Conservation (phyloP, 371 early-diverging fungal species). For the Fennellomyces sp. region DNA sequence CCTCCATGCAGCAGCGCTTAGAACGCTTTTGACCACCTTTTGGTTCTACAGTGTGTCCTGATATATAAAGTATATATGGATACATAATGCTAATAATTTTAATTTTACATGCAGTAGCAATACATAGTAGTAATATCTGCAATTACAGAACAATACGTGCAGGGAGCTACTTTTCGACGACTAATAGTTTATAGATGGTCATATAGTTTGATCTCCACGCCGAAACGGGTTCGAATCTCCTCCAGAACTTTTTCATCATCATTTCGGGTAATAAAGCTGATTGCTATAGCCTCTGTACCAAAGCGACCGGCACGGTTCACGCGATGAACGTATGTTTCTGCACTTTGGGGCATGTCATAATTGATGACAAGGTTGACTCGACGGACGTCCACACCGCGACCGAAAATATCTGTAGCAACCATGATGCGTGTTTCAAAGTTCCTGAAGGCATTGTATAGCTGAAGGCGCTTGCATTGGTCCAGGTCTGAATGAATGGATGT, state of each 20-base stretch:
- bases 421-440: conserved; percentile 92
- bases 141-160: too few relatives aligned
- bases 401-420: conserved; percentile 99
- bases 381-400: conserved; percentile 99
- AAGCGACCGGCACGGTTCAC: conserved; percentile 99
- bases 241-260: conserved; percentile 85
- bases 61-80: too few relatives aligned
- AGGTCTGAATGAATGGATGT: conserved; percentile 93
- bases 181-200: too few relatives aligned
- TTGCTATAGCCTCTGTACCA: conserved; percentile 98
- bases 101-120: too few relatives aligned
- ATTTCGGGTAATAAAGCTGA: conserved; percentile 93
- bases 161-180: too few relatives aligned
- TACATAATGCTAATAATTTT: too few relatives aligned
- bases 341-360: conserved; percentile 96
- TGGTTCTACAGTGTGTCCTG: too few relatives aligned
- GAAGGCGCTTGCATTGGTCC: conserved; percentile 90
- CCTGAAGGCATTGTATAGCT: conserved; percentile 96
- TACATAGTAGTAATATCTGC: too few relatives aligned
- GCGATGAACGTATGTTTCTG: conserved; percentile 97
- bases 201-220: conserved; percentile 91
- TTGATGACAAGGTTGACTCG: conserved; percentile 99
- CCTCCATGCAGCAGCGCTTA: too few relatives aligned
- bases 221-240: conserved; percentile 94
- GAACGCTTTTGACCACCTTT: too few relatives aligned